These are phyloP conservation scores for Candida peoriensis DNA, from an alignment of 805 yeast genomes.

Conservation along the genomic window DNA sequence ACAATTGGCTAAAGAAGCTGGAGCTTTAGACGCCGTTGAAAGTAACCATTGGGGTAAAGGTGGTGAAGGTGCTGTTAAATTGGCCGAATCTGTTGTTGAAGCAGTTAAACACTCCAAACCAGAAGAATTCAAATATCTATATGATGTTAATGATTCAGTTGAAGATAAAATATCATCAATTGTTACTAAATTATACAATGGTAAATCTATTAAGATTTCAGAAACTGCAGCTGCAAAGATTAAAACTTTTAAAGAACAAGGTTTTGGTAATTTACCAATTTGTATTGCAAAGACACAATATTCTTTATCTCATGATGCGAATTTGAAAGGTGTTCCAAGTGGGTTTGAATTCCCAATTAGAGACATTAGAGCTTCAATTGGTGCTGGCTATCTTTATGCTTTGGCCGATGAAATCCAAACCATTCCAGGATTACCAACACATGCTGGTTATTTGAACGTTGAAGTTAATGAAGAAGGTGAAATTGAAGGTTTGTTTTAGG, in stretches of 20 bases:
- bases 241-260: constrained; percentile 63
- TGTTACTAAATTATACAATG: constrained; percentile 77
- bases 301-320: constrained; percentile 78
- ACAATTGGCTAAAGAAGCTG: constrained; percentile 66
- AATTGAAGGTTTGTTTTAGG: constrained; percentile 76
- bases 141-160: constrained; percentile 55
- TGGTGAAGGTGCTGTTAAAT: constrained; percentile 72
- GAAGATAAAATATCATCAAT: constrained; percentile 64
- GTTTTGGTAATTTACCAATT: constrained; percentile 72
- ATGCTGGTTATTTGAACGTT: constrained; percentile 82
- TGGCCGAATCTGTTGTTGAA: constrained; percentile 65
- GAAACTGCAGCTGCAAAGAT: constrained; percentile 71
- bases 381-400: constrained; percentile 83
- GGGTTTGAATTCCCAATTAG: constrained; percentile 78
- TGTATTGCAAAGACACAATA: constrained; percentile 86
- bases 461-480: constrained; percentile 78
- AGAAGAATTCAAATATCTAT: constrained; percentile 46
- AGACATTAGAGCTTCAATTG: constrained; percentile 72
- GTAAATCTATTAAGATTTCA: constrained; percentile 61
- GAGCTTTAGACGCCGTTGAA: constrained; percentile 74
- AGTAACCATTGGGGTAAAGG: constrained; percentile 88
- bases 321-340: constrained; percentile 76
- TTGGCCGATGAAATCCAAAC: constrained; percentile 84
- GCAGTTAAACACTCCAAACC: constrained; percentile 46
- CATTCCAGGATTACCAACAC: constrained; percentile 82